Conservation (phyloP, 495 filamentous ascomycete species). For the Viridothelium virens region DNA sequence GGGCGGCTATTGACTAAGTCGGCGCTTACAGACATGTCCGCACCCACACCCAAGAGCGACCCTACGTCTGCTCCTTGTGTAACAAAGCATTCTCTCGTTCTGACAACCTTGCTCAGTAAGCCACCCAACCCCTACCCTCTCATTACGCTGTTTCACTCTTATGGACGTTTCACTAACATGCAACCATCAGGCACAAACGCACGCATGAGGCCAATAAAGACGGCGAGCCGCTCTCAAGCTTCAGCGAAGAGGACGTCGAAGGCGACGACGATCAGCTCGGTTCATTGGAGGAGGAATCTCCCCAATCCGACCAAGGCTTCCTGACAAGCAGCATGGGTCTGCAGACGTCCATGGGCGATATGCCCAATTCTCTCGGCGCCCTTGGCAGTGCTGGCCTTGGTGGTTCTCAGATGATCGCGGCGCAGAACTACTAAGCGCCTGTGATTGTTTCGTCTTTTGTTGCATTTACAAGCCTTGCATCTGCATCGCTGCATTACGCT, state of each 20-base stretch:
- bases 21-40: constrained; percentile 73
- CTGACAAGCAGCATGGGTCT: constrained; percentile 37
- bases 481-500: not conserved
- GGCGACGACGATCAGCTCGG: constrained; percentile 71
- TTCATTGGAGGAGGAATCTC: constrained; percentile 67
- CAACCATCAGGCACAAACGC: constrained; percentile 68
- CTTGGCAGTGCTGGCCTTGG: constrained; percentile 23
- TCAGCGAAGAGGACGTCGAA: constrained; percentile 59
- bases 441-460: not conserved
- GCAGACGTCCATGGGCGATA: constrained; percentile 19
- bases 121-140: constrained; percentile 34
- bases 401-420: constrained; percentile 28
- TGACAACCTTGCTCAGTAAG: constrained; percentile 94
- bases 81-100: constrained; percentile 97
- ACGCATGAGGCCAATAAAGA: constrained; percentile 82
- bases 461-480: constrained; percentile 1
- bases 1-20: constrained; percentile 45
- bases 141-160: constrained; percentile 17
- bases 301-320: constrained; percentile 44
- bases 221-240: constrained; percentile 48
- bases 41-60: constrained; percentile 98
- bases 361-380: constrained; percentile 23
- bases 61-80: constrained; percentile 93
- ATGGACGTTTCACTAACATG: constrained; percentile 21
- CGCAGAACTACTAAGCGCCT: constrained; percentile 27